Evolutionary conservation across 2,329 filamentous ascomycete species (phyloP), one percentile per base, ranked within the genome.

Genomic region (Fusarium gaditjirri): DNA sequence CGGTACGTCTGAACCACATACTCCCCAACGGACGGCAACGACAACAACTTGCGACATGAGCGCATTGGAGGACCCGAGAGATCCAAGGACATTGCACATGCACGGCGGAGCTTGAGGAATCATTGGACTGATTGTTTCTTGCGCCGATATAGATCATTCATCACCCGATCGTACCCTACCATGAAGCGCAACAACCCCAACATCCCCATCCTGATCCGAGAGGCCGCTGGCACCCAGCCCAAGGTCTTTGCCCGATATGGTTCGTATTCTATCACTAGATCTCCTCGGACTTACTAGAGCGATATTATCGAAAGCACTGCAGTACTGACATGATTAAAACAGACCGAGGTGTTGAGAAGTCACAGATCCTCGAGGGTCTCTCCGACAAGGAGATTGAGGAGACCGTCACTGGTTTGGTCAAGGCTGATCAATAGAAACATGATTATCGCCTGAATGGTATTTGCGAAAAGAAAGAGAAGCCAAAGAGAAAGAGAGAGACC

Each of bases 121-220:
- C 56, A 36, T 14, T 58, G 50, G 25, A 59, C 75, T 75, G 68
- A 75, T 65, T 47, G 35, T 29, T n/a, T 14, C 60, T 36, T 39
- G 60, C 58, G 27, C 36, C 56, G 52, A 55, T 77, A 41, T 46
- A 98, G 96, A 83, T 91, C 93, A 35, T 99, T 99, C 85, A 88
- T 99, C 75, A 92, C 92, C 74, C 91, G 94, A 81, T 91, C 94
- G 75, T 99, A 99, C 84, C 96, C 96, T 50, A 96, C 93, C 68
- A 98, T 99, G 95, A 99, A 99, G 91, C 97, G 97, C 88, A 93
- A 95, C 88, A 99, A 99, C 86, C 96, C 96, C 63, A 87, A 93
- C 83, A 95, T 89, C 53, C 96, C 96, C 60, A 98, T 99, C 84
- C 87, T 99, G 87, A 91, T 99, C 79, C 93, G 96, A 80, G 96